Evolutionary conservation across 2,329 filamentous ascomycete genomes (phyloP), one percentile per base, ranked within the genome.

Genomic region (Aspergillus texensis): DNA sequence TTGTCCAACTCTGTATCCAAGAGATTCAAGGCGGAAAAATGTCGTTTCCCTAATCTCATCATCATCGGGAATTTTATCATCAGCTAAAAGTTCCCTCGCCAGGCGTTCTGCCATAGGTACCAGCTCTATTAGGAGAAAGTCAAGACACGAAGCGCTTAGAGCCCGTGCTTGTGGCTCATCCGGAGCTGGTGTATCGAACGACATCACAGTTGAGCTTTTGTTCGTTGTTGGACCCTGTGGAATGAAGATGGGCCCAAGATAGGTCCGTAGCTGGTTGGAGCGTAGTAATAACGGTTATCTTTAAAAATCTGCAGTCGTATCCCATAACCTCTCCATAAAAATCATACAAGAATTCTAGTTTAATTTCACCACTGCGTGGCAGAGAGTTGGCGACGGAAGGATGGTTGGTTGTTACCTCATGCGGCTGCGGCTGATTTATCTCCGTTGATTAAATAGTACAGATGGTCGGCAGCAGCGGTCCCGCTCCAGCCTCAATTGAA

Each of bases 111-210:
- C 92, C 83, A 98, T 90, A 45, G 95, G 95, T 19, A 99, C 95
- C 61, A 99, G 88, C 82, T 99, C 95, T 76, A 98, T 98, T 71
- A 99, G 87, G 62, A 99, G 87, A 71, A 99, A 91, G 79, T 99
- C 95, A 72, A 99, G 88, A 77, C 91, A 93, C 55, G 94, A 95
- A 62, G 90, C 88, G 81, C 87, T 90, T 71, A 97, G 85, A 80
- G 94, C 91, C 65, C 88, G 88, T 63, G 91, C 90, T 64, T 84
- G 84, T 43, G 92, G 91, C 79, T 96, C 93, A 68, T 88, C 87
- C 2, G 89, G 89, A 72, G 88, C 82, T 53, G 89, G 85, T 52
- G 87, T 80, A 68, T 93, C 90, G 81, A 92, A 91, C 59, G 91
- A 92, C 91, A 93, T 93, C 59, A 28, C 58, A 48, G 34, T 39